Evolutionary conservation across 495 filamentous ascomycete genomes (phyloP), one percentile per base, ranked within the genome.

Genomic region (Annulohypoxylon nitens): DNA sequence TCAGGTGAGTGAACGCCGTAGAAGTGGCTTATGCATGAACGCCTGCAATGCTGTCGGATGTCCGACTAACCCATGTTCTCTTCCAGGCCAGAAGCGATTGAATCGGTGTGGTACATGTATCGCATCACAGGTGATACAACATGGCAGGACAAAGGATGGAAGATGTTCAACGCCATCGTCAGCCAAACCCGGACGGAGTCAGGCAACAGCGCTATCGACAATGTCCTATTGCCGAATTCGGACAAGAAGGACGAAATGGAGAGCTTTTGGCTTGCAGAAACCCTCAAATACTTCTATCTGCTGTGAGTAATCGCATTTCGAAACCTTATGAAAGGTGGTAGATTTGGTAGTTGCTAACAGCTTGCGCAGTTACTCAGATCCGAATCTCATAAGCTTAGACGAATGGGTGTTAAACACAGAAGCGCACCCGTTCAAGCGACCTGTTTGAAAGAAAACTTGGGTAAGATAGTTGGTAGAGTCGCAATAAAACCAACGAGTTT

Each of bases 51-150:
- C 33, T n/a, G 14, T 41, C 36, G n/a, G 39, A 59, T 53, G 25
- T 37, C 16, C 12, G 36, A 67, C 73, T 71, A 71, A 82, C 61
- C 2, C n/a, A 30, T 34, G 7, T 7, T 11, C 20, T 64, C 10
- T 41, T 11, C 8, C 23, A 94, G 93, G 51, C 94, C 94, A 50
- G 94, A 97, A 84, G 94, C 94, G 2, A 97, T 97, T 71, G 94
- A 97, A 79, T 97, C 93, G 1, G 93, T 97, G 12, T 97, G 93
- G 86, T 94, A 97, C 84, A 93, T 97, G 92, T 97, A 92, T 84
- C 92, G 94, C 75, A 90, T 96, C 71, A 97, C 94, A 0, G 94
- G 93, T 61, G 92, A 96, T 63, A 79, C 86, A 0, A 78, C 82
- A 53, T 97, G 93, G 93, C 93, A 93, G 62, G 88, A 92, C 64